Conservation (phyloP, 331 rosid species). For the Cydonia oblonga region DNA sequence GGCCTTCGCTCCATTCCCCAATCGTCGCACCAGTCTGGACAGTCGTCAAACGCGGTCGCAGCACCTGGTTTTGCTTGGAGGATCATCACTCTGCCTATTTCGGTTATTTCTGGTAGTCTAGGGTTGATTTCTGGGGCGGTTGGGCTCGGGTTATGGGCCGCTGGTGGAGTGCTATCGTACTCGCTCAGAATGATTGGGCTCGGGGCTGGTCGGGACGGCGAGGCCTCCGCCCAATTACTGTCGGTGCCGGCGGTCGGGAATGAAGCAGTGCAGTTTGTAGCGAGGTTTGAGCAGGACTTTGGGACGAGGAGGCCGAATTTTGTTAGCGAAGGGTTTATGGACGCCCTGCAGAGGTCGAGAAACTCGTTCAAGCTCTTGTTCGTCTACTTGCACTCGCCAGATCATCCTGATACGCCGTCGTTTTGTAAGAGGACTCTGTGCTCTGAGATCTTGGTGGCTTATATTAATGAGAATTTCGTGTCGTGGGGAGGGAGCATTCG, state of each 20-base stretch:
- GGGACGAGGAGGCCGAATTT: constrained; percentile 55
- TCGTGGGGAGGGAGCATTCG: constrained; percentile 95
- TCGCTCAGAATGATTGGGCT: constrained; percentile 68
- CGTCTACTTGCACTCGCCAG: constrained; percentile 92
- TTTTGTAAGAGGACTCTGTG: constrained; percentile 80
- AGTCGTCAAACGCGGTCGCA: constrained; percentile 15
- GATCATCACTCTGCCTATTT: constrained; percentile 68
- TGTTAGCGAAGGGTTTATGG: constrained; percentile 81
- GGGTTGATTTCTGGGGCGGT: constrained; percentile 76
- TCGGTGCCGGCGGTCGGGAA: constrained; percentile 50
- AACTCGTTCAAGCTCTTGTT: constrained; percentile 61
- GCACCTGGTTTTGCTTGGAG: constrained; percentile 73
- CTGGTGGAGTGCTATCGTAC: constrained; percentile 85
- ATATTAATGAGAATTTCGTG: constrained; percentile 77
- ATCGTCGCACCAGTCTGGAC: constrained; percentile 14
- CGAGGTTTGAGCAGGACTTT: constrained; percentile 65
- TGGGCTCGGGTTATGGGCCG: constrained; percentile 88
- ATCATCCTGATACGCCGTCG: constrained; percentile 75
- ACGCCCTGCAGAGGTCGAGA: constrained; percentile 78
- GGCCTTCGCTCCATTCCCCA: background rate
- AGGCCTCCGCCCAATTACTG: constrained; percentile 43
- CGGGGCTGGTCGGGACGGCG: constrained; percentile 25
- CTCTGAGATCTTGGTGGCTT: constrained; percentile 43
- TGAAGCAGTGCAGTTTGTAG: constrained; percentile 63
- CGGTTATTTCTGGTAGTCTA: constrained; percentile 73